These are phyloP conservation scores for Psophocarpus tetragonolobus DNA, from an alignment of 306 rosid genomes.

Conservation along the genomic window DNA sequence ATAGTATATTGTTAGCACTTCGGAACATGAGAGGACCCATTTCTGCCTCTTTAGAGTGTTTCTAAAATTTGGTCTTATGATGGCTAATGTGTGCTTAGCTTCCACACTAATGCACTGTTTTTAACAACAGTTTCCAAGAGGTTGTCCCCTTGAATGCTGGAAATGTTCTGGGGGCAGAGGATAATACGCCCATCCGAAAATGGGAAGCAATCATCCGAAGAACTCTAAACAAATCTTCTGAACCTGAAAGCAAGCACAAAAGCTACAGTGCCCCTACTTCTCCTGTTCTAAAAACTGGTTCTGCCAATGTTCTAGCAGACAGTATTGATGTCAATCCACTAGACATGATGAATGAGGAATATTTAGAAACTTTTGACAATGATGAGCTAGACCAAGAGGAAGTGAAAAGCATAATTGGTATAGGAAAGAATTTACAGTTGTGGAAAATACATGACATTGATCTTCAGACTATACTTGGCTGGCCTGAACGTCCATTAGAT, in stretches of 20 bases:
- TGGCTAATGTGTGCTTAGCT: not conserved
- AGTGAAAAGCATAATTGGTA: slow-evolving; percentile 37
- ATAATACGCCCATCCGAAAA: slow-evolving; percentile 72
- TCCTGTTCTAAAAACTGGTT: slow-evolving; percentile 59
- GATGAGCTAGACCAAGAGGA: slow-evolving; percentile 44
- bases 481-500: slow-evolving; percentile 84
- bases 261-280: slow-evolving; percentile 82
- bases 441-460: slow-evolving; percentile 58
- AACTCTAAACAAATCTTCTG: slow-evolving; percentile 70
- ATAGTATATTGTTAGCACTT: not conserved
- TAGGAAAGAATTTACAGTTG: slow-evolving; percentile 46
- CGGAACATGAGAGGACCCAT: not conserved
- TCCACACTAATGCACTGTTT: not conserved
- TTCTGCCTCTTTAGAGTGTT: not conserved
- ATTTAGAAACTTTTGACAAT: slow-evolving; percentile 26
- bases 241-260: slow-evolving; percentile 58
- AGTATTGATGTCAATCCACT: slow-evolving; percentile 43
- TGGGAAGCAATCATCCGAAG: slow-evolving; percentile 88
- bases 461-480: slow-evolving; percentile 60
- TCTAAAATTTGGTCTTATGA: slow-evolving; percentile 30
- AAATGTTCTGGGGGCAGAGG: slow-evolving; percentile 94
- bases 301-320: slow-evolving; percentile 52
- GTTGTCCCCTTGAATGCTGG: slow-evolving; percentile 95
- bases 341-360: slow-evolving; percentile 37
- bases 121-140: slow-evolving; percentile 80